Percentiles rank a stretch among this genome's conserved stretches.
These are phyloP conservation scores for Plicaturopsis crispa DNA, from an alignment of 768 basidiomycete species.

Conservation along the genomic window DNA sequence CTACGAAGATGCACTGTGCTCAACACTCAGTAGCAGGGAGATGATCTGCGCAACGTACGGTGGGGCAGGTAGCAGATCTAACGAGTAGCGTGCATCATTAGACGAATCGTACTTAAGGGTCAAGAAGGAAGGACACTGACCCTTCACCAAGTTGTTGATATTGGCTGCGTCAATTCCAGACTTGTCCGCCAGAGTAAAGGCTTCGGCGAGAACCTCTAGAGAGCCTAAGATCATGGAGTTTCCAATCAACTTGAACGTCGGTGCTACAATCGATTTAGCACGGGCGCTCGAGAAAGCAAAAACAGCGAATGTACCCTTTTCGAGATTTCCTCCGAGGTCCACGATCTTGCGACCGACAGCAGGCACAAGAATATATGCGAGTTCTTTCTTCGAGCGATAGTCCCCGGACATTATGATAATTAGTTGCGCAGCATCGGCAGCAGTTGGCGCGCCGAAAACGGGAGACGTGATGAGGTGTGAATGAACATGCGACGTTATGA, in stretches of 20 bases:
- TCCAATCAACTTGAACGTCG: slow-evolving; percentile 71
- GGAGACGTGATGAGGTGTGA: slow-evolving; percentile 67
- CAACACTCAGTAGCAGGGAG: background rate
- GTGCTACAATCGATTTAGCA: slow-evolving; percentile 31
- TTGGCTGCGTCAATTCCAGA: slow-evolving; percentile 65
- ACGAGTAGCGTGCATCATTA: slow-evolving; percentile 8
- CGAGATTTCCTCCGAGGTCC: slow-evolving; percentile 81
- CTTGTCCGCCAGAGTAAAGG: slow-evolving; percentile 81
- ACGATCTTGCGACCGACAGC: slow-evolving; percentile 68
- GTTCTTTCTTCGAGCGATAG: slow-evolving; percentile 73
- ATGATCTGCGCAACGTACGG: slow-evolving; percentile 24
- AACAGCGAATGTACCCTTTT: slow-evolving; percentile 47
- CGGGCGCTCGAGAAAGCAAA: slow-evolving; percentile 1
- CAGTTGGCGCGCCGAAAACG: slow-evolving; percentile 66
- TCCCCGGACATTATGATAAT: slow-evolving; percentile 77
- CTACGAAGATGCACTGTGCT: slow-evolving; percentile 21
- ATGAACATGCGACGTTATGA: slow-evolving; percentile 51
- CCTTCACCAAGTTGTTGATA: slow-evolving; percentile 39
- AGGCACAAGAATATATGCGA: slow-evolving; percentile 72
- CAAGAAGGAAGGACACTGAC: slow-evolving; percentile 8
- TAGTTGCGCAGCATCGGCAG: slow-evolving; percentile 59
- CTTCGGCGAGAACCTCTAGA: slow-evolving; percentile 74
- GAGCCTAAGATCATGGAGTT: slow-evolving; percentile 74
- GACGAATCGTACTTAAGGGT: slow-evolving; percentile 6
- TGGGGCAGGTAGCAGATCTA: slow-evolving; percentile 67